Conservation (phyloP, 305 asterid genomes). For the Plantago rigida region DNA sequence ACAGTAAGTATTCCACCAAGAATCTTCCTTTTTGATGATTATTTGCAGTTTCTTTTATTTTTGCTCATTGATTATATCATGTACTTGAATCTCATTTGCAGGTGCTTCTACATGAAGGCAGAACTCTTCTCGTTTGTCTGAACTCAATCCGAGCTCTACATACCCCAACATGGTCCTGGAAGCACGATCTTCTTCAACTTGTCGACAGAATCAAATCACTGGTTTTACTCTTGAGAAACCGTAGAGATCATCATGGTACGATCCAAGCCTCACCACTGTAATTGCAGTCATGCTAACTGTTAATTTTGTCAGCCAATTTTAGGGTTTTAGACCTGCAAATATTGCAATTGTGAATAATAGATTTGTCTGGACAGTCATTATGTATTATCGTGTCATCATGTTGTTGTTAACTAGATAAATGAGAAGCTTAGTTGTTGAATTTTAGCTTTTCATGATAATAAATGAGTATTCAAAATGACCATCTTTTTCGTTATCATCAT, state of each 20-base stretch:
- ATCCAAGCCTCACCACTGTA: constrained; percentile 39
- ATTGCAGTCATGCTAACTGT: constrained; percentile 9
- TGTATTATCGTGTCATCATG: constrained; percentile 8
- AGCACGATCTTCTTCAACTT: constrained; percentile 39
- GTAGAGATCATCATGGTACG: constrained; percentile 28
- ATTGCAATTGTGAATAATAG: constrained; percentile 28
- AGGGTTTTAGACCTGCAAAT: constrained; percentile 11
- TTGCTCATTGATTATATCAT: neutral
- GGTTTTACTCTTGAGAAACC: constrained; percentile 21
- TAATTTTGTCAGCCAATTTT: neutral
- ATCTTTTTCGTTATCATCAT: neutral
- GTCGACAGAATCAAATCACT: constrained; percentile 34
- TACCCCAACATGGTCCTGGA: constrained; percentile 75
- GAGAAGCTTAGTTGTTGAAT: constrained; percentile 10
- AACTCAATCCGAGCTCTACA: constrained; percentile 82
- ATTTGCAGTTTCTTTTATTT: neutral
- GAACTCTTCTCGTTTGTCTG: constrained; percentile 83
- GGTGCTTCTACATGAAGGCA: constrained; percentile 97
- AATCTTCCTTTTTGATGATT: neutral
- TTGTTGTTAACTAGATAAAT: constrained; percentile 11
- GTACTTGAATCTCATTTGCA: constrained; percentile 25
- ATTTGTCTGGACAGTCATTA: constrained; percentile 7
- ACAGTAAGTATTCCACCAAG: constrained; percentile 43
- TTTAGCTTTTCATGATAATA: constrained; percentile 1
- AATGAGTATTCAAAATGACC: constrained; percentile 20